phyloP scores from a whole-genome alignment of 106 monocot genomes.

The Vanilla planifolia region DNA sequence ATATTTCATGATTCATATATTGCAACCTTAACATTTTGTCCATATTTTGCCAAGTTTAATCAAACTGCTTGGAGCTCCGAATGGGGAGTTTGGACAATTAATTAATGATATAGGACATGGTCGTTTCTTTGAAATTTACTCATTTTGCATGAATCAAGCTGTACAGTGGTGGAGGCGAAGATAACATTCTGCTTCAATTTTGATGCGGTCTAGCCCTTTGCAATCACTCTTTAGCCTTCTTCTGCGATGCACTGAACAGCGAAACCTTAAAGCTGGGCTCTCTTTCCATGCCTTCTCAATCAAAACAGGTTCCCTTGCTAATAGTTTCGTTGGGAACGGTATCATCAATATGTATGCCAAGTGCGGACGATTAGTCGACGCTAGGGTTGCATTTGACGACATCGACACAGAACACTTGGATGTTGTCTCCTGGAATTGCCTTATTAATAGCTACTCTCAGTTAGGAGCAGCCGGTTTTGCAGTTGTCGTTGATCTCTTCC shows the following conservation, averaged over 20 bases:
- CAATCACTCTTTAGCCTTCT: conserved; percentile 24
- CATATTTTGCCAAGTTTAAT: too few relatives aligned
- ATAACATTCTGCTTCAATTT: too few relatives aligned
- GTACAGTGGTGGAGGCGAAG: too few relatives aligned
- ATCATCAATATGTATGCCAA: conserved; percentile 56
- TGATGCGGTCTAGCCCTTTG: conserved; percentile 1
- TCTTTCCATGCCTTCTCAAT: conserved; percentile 36
- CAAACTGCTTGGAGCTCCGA: too few relatives aligned
- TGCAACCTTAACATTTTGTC: too few relatives aligned
- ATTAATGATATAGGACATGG: too few relatives aligned
- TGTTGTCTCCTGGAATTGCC: conserved; percentile 65
- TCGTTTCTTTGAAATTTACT: too few relatives aligned
- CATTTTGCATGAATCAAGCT: too few relatives aligned
- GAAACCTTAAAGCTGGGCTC: conserved; percentile 11
- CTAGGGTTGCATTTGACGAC: conserved; percentile 30
- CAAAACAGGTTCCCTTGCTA: conserved; percentile 32
- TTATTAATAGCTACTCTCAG: conserved; percentile 46
- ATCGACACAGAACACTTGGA: conserved; percentile 16
- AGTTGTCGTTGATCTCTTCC: conserved; percentile 20
- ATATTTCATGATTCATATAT: too few relatives aligned
- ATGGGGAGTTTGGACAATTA: too few relatives aligned
- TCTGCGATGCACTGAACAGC: conserved; percentile 25
- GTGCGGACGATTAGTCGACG: conserved; percentile 22
- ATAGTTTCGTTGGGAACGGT: conserved; percentile 38
- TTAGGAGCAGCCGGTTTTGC: conserved; percentile 4